Evolutionary conservation across 108 stramenopile species (phyloP).

Genomic region (Stephanodiscus triporus): DNA sequence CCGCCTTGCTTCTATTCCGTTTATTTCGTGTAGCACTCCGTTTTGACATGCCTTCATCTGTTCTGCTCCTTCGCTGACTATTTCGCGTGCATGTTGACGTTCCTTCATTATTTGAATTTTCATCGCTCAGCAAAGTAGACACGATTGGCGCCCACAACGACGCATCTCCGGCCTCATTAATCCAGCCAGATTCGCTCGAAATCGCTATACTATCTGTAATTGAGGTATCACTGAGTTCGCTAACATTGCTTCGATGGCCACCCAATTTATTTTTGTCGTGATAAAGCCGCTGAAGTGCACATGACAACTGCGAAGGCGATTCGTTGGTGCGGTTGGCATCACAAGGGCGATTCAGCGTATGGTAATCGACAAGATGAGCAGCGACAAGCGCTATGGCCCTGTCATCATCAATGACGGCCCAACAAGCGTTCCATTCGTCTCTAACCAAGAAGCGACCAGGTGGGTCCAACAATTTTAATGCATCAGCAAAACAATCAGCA

Average conservation of each 20-base stretch:
- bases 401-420: neutral
- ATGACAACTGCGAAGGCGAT: neutral
- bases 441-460: neutral
- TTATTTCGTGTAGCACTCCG: neutral
- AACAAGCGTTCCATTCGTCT: neutral
- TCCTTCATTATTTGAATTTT: neutral
- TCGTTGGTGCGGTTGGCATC: neutral
- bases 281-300: neutral
- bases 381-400: neutral
- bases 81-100: neutral
- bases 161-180: neutral
- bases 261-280: neutral
- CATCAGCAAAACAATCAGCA: slow-evolving; percentile 1
- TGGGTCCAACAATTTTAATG: neutral
- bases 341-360: neutral
- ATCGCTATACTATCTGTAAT: neutral
- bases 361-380: neutral
- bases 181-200: neutral
- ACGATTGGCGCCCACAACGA: neutral
- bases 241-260: neutral
- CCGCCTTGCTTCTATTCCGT: neutral
- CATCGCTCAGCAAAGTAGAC: neutral
- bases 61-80: no score
- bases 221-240: slow-evolving; percentile 1
- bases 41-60: no score